Base-by-base conservation (phyloP, 208 protist genomes). In the Tritrichomonas musculus region DNA sequence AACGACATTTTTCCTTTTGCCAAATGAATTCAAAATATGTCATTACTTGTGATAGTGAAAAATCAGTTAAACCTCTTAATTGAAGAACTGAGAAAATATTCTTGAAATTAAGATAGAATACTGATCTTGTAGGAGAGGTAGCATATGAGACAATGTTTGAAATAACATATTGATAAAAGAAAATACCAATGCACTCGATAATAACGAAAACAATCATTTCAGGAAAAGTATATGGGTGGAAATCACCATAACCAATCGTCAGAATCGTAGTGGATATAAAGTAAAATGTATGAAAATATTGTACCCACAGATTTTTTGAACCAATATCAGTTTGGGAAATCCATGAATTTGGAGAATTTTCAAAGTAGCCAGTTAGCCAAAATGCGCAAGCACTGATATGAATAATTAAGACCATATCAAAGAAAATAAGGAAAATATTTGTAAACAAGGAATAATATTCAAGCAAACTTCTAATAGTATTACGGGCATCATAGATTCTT, bases 261-360 rank as follows among this genome's bases (percentile, higher is more conserved):
- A 88, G 47, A 22, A 88, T 36, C 57, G 77, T 88, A 1, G 77
- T 88, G 13, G 77, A 39, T 9, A 88, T 57, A 36, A 41, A 88
- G 36, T 88, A 88, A 57, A 60, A 44, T 11, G 77, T 88, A 57
- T 88, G 77, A 39, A 88, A 53, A 88, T 88, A 88, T 88, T 88
- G 77, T 57, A 53, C 39, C 5, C 33, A 27, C 39, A 41, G 53
- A 14, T 41, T 13, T 57, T 88, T 53, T 33, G 33, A 27, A 20
- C 33, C 27, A 11, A 88, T 53, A 39, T 33, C 44, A 39, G 47
- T 39, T 39, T 33, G 13, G 11, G 41, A 39, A 11, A 88, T 13
- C 77, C 77, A 88, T 55, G 77, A 88, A 33, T 27, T 5, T 20
- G 22, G 0, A 9, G 41, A 20, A 39, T 11, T n/a, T 57, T 88